A percentile compares a stretch with the other conserved stretches of the same genome.
Conservation (phyloP, 176 grass and related monocot genomes). For the Pharus latifolius region DNA sequence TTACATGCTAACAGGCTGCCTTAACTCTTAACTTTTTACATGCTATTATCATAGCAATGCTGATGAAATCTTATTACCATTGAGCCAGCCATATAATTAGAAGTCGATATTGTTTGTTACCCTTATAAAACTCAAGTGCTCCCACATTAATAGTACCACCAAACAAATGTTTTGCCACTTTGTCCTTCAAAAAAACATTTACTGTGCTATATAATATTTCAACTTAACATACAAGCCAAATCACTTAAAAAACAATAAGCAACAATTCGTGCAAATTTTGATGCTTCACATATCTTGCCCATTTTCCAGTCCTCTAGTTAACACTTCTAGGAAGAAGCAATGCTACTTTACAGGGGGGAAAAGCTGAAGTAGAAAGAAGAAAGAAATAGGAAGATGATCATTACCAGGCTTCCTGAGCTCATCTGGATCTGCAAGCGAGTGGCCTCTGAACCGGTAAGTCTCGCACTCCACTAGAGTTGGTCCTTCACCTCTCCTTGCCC, state of each 20-base stretch:
- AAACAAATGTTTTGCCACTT: no score
- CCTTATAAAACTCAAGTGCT: not conserved
- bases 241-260: not conserved
- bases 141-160: not conserved
- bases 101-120: not conserved
- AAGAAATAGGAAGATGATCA: not conserved
- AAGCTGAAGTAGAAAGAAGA: constrained; percentile 2
- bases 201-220: not conserved
- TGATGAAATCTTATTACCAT: not conserved
- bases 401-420: constrained; percentile 84
- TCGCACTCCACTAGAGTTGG: constrained; percentile 86
- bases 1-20: not conserved
- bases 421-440: constrained; percentile 89
- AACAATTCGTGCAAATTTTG: not conserved
- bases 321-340: not conserved
- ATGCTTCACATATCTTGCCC: not conserved
- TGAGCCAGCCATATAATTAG: not conserved
- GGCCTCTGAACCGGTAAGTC: constrained; percentile 80
- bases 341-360: not conserved
- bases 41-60: not conserved
- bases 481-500: constrained; percentile 93
- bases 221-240: not conserved
- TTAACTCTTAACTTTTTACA: not conserved
- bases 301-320: not conserved
- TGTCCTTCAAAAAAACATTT: no score